phyloP scores from a whole-genome alignment of 2,329 filamentous ascomycete species.

The Botrytis elliptica region DNA sequence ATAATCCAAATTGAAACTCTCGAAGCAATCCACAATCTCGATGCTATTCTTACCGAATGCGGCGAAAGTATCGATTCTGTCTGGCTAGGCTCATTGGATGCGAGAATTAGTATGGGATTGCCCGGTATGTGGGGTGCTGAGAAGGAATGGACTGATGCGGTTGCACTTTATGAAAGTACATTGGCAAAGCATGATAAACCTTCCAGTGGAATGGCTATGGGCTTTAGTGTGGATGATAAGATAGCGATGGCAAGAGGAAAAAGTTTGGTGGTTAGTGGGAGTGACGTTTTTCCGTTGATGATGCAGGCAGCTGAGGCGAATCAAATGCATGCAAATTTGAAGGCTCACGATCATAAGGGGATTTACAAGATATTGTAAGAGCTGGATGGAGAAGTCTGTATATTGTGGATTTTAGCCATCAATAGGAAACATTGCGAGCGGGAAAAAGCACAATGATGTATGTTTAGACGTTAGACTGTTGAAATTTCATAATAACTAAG shows the following conservation, averaged over 20 bases:
- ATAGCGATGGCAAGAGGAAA: conserved; percentile 28
- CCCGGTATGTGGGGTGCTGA: conserved; percentile 41
- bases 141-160: conserved; percentile 44
- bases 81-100: conserved; percentile 49
- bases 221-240: conserved; percentile 26
- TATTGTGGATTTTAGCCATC: neutral
- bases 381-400: accelerated
- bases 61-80: conserved; percentile 47
- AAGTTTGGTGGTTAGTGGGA: conserved; percentile 27
- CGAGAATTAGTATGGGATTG: conserved; percentile 47
- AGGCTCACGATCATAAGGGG: neutral
- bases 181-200: conserved; percentile 50
- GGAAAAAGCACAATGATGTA: neutral
- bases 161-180: conserved; percentile 42
- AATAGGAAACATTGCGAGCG: no score
- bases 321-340: neutral
- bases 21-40: conserved; percentile 48
- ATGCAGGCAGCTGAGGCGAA: neutral
- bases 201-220: conserved; percentile 31
- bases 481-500: neutral
- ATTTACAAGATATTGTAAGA: conserved; percentile 12
- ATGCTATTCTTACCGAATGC: conserved; percentile 48
- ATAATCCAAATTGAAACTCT: conserved; percentile 50
- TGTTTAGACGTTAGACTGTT: neutral
- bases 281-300: conserved; percentile 25